Evolutionary conservation across 192 early-diverging fungal species (phyloP).

Genomic region (Umbelopsis sp.): DNA sequence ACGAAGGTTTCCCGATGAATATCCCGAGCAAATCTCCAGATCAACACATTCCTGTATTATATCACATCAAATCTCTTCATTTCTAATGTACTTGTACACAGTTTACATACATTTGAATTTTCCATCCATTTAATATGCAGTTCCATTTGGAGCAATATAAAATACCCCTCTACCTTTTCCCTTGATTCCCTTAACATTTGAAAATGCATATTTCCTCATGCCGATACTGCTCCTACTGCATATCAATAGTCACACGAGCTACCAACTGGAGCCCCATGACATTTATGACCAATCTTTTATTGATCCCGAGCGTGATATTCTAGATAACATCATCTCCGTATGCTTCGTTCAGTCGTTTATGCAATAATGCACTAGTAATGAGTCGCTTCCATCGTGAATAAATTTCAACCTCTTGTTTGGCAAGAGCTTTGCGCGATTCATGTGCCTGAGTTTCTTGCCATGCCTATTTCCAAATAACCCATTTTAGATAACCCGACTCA

Average conservation of each 20-base stretch:
- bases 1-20: background rate
- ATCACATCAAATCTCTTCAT: background rate
- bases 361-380: slow-evolving; percentile 49
- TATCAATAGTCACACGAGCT: no score
- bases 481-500: slow-evolving; percentile 11
- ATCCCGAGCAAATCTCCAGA: background rate
- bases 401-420: slow-evolving; percentile 46
- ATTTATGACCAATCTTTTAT: no score
- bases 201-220: no score
- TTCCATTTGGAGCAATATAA: background rate
- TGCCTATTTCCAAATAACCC: slow-evolving; percentile 26
- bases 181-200: no score
- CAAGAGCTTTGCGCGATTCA: slow-evolving; percentile 20
- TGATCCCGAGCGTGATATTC: no score
- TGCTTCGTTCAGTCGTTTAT: slow-evolving; percentile 55
- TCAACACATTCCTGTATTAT: background rate
- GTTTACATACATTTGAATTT: background rate
- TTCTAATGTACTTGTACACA: background rate
- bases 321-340: slow-evolving; percentile 38
- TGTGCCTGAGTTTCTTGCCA: slow-evolving; percentile 33
- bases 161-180: no score
- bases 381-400: slow-evolving; percentile 59
- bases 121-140: background rate
- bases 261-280: no score
- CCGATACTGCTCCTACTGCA: no score